Evolutionary conservation across 148 eudicot species (phyloP).

Genomic region (Cornus kousa): DNA sequence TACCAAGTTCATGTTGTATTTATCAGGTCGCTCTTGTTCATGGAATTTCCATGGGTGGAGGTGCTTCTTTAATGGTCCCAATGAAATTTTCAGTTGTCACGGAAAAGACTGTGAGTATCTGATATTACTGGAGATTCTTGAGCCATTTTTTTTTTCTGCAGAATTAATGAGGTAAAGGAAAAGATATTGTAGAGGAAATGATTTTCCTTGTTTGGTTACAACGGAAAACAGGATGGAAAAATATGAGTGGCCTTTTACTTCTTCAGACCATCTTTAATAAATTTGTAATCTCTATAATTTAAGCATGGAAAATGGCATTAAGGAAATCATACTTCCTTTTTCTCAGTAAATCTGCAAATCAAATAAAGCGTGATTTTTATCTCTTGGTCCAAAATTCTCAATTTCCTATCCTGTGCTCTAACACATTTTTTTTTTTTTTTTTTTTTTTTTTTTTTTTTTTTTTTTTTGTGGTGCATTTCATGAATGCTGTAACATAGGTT

Average conservation of each 20-base stretch:
- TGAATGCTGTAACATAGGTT: constrained; percentile 32
- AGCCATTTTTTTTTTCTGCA: too few species aligned
- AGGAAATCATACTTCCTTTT: too few species aligned
- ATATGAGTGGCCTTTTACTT: too few species aligned
- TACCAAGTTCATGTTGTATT: neutral
- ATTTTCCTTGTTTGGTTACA: too few species aligned
- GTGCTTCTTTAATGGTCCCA: constrained; percentile 90
- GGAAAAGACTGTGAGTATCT: constrained; percentile 72
- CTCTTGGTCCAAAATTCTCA: neutral
- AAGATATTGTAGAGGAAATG: too few species aligned
- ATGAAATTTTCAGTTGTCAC: constrained; percentile 93
- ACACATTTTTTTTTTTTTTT: neutral
- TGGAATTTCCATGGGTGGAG: constrained; percentile 98
- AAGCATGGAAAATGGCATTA: too few species aligned
- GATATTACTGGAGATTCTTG: neutral
- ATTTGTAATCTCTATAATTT: too few species aligned
- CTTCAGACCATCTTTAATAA: too few species aligned
- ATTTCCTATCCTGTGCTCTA: neutral
- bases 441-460: too few species aligned
- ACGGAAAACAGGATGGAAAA: too few species aligned
- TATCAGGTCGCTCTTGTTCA: constrained; percentile 85
- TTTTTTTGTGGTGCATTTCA: neutral
- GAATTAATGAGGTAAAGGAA: too few species aligned
- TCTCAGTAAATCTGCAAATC: neutral
- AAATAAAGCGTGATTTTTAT: neutral